Evolutionary conservation across 305 asterid genomes (phyloP), one percentile per base, ranked within the genome.

Genomic region (Rubia balearica): DNA sequence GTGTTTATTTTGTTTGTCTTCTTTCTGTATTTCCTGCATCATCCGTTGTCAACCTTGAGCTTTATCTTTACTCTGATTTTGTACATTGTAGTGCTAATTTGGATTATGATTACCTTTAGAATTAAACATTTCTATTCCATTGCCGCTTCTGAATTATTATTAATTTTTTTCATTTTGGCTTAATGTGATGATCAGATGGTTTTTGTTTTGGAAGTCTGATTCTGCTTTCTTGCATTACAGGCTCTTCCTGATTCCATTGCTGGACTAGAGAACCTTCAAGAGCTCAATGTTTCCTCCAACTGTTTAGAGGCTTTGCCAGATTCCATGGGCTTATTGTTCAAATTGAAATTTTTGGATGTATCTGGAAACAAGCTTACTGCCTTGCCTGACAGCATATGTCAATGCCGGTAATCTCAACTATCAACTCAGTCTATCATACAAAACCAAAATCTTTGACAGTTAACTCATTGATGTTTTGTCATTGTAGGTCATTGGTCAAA

Each of bases 321-420:
- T 83, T 89, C 98, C 21, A 77, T 91, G 8, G 98, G 99, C 65
- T 77, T 89, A 70, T 66, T 91, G 83, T 85, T 80, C 51, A 90
- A 83, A 76, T 94, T 30, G 85, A 85, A 83, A 77, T 65, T 85
- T 76, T 73, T 94, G 63, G 84, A 94, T 79, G 83, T 88, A 63
- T 94, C 98, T 9, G 81, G 88, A 42, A 94, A 91, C 89, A 86
- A 83, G 83, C 96, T 94, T 57, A 75, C 74, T 41, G 79, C 90
- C 71, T 87, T 94, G 79, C 95, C 99, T 11, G 96, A 94, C 83
- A 87, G 97, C 84, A 88, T 94, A 71, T 91, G 85, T 74, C 96
- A 87, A 42, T 94, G 99, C 98, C 85, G 96, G 98, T 71, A 61
- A 64, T 22, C 40, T 13, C 43, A 19, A 43, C 42, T 21, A 1